A percentile compares a stretch with the other conserved stretches of the same genome.
These are phyloP conservation scores for Delphinella strobiligena DNA, from an alignment of 2,329 filamentous ascomycete species.

Conservation along the genomic window DNA sequence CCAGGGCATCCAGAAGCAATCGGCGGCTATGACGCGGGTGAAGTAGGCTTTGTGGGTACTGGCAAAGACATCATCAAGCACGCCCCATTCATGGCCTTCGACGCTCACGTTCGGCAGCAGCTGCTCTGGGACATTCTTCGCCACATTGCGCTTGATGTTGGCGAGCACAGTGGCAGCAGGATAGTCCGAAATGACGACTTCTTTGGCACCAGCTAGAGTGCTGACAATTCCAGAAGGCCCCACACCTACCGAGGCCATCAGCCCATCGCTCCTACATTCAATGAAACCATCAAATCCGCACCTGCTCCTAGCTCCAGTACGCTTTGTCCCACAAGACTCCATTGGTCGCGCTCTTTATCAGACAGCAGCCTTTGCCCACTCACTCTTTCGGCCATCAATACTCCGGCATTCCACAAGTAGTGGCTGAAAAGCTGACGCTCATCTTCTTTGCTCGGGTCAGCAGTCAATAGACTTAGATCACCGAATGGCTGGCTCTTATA, in stretches of 20 bases:
- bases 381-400: slow-evolving; percentile 34
- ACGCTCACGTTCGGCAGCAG: slow-evolving; percentile 31
- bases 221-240: slow-evolving; percentile 36
- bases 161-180: slow-evolving; percentile 48
- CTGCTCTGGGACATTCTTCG: slow-evolving; percentile 34
- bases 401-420: slow-evolving; percentile 58
- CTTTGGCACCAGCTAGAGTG: slow-evolving; percentile 30
- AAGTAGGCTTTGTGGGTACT: slow-evolving; percentile 31
- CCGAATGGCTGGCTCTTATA: slow-evolving; percentile 34
- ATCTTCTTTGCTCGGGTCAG: slow-evolving; percentile 38
- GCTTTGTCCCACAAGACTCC: slow-evolving; percentile 37
- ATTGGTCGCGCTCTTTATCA: slow-evolving; percentile 21
- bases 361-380: slow-evolving; percentile 18
- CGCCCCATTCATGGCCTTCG: slow-evolving; percentile 55
- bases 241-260: slow-evolving; percentile 24
- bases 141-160: slow-evolving; percentile 47
- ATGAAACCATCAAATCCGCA: slow-evolving; percentile 29
- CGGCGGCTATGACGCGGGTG: slow-evolving; percentile 54
- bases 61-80: slow-evolving; percentile 32
- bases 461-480: slow-evolving; percentile 28
- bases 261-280: slow-evolving; percentile 8
- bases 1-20: slow-evolving; percentile 65
- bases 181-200: slow-evolving; percentile 53
- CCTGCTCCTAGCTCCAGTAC: slow-evolving; percentile 59
- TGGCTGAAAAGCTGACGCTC: slow-evolving; percentile 55